phyloP scores from a whole-genome alignment of 2,329 filamentous ascomycete genomes.

The Venturia aucupariae region DNA sequence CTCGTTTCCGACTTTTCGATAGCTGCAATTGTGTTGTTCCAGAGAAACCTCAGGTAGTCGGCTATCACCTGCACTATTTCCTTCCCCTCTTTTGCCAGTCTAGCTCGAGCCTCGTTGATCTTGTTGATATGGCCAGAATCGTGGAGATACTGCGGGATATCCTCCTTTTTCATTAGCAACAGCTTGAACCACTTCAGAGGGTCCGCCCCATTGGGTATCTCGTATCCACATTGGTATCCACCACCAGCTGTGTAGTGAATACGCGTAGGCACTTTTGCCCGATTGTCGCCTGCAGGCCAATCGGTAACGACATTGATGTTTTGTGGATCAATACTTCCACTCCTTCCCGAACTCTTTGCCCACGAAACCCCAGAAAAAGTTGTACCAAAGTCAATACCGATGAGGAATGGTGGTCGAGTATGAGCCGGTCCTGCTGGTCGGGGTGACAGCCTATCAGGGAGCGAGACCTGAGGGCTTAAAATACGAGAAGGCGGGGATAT shows the following conservation, averaged over 20 bases:
- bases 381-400: background rate
- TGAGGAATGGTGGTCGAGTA: background rate
- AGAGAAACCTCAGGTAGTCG: background rate
- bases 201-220: background rate
- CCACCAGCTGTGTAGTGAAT: background rate
- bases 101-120: background rate
- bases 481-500: background rate
- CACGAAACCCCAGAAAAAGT: background rate
- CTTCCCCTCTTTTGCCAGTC: background rate
- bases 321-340: background rate
- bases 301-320: background rate
- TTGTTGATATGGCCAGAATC: background rate
- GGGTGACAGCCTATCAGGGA: too few relatives aligned
- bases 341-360: background rate
- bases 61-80: background rate
- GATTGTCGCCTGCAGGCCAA: background rate
- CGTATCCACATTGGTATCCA: background rate
- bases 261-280: background rate
- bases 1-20: background rate
- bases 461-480: too few relatives aligned
- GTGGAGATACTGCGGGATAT: background rate
- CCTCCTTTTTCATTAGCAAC: background rate
- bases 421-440: too few relatives aligned
- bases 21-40: background rate
- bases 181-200: background rate